phyloP scores from a whole-genome alignment of 768 basidiomycete genomes.

The Clitopilus passeckerianus region DNA sequence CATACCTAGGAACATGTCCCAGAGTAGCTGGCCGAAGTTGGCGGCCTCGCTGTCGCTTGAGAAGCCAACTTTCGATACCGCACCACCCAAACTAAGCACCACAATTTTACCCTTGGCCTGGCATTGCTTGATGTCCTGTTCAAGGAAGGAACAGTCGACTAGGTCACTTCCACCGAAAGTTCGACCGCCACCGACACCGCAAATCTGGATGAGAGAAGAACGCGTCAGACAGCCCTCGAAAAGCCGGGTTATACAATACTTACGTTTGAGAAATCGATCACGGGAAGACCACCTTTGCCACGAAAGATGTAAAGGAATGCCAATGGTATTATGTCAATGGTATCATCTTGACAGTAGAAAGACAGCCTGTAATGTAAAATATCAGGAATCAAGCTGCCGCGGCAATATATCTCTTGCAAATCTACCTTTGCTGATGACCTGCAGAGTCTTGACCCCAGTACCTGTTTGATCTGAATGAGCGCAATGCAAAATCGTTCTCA shows the following conservation, averaged over 20 bases:
- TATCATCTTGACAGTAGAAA: slow-evolving; percentile 60
- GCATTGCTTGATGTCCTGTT: slow-evolving; percentile 57
- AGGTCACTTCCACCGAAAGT: slow-evolving; percentile 58
- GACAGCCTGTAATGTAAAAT: slow-evolving; percentile 28
- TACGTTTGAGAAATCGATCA: slow-evolving; percentile 61
- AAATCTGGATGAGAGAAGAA: slow-evolving; percentile 34
- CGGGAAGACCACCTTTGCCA: slow-evolving; percentile 52
- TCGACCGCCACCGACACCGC: slow-evolving; percentile 37
- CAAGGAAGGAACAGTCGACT: slow-evolving; percentile 60
- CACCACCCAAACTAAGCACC: slow-evolving; percentile 53
- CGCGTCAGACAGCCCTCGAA: not conserved
- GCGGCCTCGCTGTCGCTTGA: slow-evolving; percentile 45
- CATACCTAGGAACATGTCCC: slow-evolving; percentile 65
- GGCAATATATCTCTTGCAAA: not conserved
- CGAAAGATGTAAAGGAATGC: slow-evolving; percentile 61
- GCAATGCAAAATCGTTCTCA: not conserved
- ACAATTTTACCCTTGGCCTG: slow-evolving; percentile 57
- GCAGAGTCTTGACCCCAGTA: slow-evolving; percentile 39
- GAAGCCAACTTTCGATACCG: slow-evolving; percentile 54
- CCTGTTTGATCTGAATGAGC: slow-evolving; percentile 11
- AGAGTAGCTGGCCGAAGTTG: slow-evolving; percentile 55
- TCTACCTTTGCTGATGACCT: slow-evolving; percentile 31
- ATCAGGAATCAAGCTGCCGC: not conserved
- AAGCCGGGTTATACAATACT: slow-evolving; percentile 4
- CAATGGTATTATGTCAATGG: slow-evolving; percentile 57